These are phyloP conservation scores for Penicillium sp. DNA, from an alignment of 2,329 filamentous ascomycete species.

Conservation along the genomic window DNA sequence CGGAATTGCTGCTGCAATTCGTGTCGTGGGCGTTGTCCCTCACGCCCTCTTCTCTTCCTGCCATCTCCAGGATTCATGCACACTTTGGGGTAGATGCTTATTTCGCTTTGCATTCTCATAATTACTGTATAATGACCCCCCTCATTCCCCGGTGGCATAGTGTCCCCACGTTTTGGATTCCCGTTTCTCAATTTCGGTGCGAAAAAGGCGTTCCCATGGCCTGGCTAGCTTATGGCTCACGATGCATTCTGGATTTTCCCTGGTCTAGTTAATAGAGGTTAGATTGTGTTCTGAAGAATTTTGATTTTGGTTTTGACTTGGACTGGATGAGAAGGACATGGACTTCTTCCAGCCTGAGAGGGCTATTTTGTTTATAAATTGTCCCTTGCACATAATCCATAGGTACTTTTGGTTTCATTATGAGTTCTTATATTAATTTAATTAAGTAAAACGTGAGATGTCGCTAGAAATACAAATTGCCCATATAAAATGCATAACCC, in stretches of 20 bases:
- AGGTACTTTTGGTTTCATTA: neutral
- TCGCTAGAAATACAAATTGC: neutral
- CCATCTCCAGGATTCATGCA: neutral
- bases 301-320: neutral
- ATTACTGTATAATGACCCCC: conserved; percentile 6
- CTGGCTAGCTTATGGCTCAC: neutral
- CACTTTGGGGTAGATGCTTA: neutral
- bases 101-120: neutral
- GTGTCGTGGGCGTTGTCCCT: neutral
- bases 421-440: neutral
- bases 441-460: neutral
- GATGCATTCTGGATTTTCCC: conserved; percentile 6
- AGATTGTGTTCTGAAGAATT: neutral
- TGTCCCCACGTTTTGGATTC: conserved; percentile 5
- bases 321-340: neutral
- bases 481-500: neutral
- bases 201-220: conserved; percentile 8
- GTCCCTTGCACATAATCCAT: conserved; percentile 3
- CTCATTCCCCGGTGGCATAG: conserved; percentile 1
- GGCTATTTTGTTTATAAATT: neutral
- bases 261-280: conserved; percentile 1
- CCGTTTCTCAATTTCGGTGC: conserved; percentile 1
- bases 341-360: neutral
- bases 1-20: neutral
- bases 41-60: neutral